phyloP scores from a whole-genome alignment of 1,284 basidiomycete genomes.

The Mrakiaceae sp. region DNA sequence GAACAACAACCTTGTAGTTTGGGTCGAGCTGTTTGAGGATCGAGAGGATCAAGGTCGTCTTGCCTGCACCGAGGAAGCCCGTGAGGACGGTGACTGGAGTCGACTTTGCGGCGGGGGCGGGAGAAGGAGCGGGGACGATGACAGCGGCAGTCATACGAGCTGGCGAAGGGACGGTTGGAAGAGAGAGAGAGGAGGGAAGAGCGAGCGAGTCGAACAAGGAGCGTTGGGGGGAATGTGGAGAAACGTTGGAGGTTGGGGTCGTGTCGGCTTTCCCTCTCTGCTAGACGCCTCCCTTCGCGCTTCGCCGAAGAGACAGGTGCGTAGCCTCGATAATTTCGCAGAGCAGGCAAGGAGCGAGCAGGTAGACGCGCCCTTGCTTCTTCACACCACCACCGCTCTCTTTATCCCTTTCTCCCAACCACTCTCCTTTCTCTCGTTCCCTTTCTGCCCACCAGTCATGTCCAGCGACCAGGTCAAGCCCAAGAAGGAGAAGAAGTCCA shows the following conservation, averaged over 20 bases:
- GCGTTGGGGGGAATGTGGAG: no score
- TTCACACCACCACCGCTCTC: neutral
- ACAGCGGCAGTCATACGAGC: no score
- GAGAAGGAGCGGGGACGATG: neutral
- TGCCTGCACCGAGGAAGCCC: slow-evolving; percentile 27
- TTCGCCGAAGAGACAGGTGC: no score
- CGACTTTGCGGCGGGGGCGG: neutral
- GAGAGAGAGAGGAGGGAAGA: no score
- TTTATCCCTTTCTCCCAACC: neutral
- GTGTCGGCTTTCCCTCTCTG: no score
- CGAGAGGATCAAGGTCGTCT: slow-evolving; percentile 50
- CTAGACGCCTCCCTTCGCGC: no score
- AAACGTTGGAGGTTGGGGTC: no score
- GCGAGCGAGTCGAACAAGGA: no score
- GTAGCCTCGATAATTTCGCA: no score
- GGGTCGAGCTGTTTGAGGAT: slow-evolving; percentile 45
- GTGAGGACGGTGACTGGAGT: slow-evolving; percentile 17
- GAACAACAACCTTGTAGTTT: slow-evolving; percentile 49
- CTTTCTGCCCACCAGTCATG: neutral
- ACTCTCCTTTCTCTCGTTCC: neutral
- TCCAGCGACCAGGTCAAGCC: slow-evolving; percentile 17
- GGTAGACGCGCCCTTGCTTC: no score
- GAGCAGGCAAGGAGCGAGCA: no score
- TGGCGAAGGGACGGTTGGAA: no score
- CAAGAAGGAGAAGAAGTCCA: slow-evolving; percentile 25